A percentile compares a stretch with the other conserved stretches of the same genome.
These are phyloP conservation scores for Cynanchum wilfordii DNA, from an alignment of 257 asterid species.

Conservation along the genomic window DNA sequence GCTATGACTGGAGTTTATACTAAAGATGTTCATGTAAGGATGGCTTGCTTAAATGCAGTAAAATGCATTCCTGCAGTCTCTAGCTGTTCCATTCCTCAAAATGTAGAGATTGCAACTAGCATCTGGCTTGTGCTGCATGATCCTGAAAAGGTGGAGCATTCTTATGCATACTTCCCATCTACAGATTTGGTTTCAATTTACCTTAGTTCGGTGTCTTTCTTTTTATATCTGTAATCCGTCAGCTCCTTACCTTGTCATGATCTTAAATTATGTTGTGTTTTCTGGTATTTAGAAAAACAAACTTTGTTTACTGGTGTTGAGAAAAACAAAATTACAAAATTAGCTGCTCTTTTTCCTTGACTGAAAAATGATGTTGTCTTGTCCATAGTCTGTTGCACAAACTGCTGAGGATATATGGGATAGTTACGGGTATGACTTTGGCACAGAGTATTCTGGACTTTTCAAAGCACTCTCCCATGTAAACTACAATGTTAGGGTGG, in stretches of 20 bases:
- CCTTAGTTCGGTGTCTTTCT: neutral
- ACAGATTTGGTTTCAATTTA: conserved; percentile 6
- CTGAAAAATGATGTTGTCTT: neutral
- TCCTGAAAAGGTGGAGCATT: conserved; percentile 60
- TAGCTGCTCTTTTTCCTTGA: neutral
- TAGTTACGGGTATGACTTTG: conserved; percentile 75
- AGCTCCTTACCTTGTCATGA: conserved; percentile 1
- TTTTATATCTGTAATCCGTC: neutral
- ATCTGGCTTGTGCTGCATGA: conserved; percentile 98
- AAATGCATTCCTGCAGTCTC: conserved; percentile 96
- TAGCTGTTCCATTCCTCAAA: conserved; percentile 68
- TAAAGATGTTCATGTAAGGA: conserved; percentile 84
- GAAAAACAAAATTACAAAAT: neutral
- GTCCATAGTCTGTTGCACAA: conserved; percentile 73
- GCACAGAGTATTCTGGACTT: conserved; percentile 85
- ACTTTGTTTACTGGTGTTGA: neutral
- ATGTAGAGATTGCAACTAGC: conserved; percentile 83
- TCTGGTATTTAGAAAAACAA: neutral
- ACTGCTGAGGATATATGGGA: conserved; percentile 95
- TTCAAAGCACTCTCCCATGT: conserved; percentile 78
- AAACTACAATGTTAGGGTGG: conserved; percentile 80
- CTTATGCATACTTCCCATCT: conserved; percentile 1
- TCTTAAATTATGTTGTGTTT: neutral
- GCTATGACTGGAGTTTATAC: conserved; percentile 89
- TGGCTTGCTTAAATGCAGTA: conserved; percentile 92